These are phyloP conservation scores for Thymus quinquecostatus DNA, from an alignment of 257 asterid species.

Conservation along the genomic window DNA sequence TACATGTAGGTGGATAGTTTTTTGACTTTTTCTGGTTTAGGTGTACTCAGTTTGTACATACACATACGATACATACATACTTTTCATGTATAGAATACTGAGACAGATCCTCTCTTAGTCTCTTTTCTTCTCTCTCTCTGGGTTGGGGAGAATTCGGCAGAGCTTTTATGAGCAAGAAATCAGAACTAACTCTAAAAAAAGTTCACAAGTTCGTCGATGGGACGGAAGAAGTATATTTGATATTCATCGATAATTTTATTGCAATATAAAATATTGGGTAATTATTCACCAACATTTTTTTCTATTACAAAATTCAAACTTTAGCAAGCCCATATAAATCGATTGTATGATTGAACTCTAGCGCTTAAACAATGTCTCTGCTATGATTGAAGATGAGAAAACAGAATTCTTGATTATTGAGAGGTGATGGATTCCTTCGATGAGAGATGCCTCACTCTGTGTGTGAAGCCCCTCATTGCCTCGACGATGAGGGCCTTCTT, in stretches of 20 bases:
- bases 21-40: slow-evolving; percentile 15
- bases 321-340: neutral
- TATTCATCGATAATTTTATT: too few relatives aligned
- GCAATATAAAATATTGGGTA: too few relatives aligned
- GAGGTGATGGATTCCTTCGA: slow-evolving; percentile 40
- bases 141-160: neutral
- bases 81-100: neutral
- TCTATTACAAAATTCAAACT: neutral
- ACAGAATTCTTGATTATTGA: slow-evolving; percentile 22
- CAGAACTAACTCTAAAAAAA: neutral
- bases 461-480: slow-evolving; percentile 69
- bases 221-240: too few relatives aligned
- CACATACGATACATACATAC: neutral
- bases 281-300: too few relatives aligned
- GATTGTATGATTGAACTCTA: neutral
- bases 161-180: neutral
- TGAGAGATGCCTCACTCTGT: slow-evolving; percentile 55
- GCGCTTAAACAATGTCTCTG: neutral
- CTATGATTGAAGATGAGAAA: too few relatives aligned
- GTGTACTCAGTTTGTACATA: slow-evolving; percentile 28
- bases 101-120: neutral
- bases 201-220: too few relatives aligned
- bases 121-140: too few relatives aligned
- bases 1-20: neutral
- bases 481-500: slow-evolving; percentile 73